phyloP scores from a whole-genome alignment of 805 yeast genomes.

The Ogataea chonburiensis region DNA sequence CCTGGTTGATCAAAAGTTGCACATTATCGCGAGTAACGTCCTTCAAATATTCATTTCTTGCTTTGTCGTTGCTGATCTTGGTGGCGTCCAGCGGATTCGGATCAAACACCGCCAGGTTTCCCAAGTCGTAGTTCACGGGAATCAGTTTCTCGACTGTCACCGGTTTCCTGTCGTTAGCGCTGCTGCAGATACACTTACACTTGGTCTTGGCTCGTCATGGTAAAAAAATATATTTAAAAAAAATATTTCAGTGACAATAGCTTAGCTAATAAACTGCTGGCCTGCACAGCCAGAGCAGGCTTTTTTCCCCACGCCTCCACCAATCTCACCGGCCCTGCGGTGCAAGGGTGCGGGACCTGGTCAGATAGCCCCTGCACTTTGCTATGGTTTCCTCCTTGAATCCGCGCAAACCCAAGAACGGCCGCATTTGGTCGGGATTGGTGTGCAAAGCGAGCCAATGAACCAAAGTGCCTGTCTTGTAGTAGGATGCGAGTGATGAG shows the following conservation, averaged over 20 bases:
- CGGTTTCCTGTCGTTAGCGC: slow-evolving; percentile 45
- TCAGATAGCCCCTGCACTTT: slow-evolving; percentile 9
- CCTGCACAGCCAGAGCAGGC: too few species aligned
- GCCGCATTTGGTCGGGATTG: slow-evolving; percentile 5
- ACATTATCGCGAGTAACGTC: slow-evolving; percentile 84
- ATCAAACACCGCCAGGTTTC: slow-evolving; percentile 88
- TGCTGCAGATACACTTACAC: slow-evolving; percentile 16
- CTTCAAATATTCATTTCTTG: slow-evolving; percentile 63
- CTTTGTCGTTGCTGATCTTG: slow-evolving; percentile 50
- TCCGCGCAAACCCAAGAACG: slow-evolving; percentile 18
- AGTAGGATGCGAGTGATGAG: slow-evolving; percentile 8
- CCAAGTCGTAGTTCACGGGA: slow-evolving; percentile 86
- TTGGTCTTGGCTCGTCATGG: slow-evolving; percentile 18
- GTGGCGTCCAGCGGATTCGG: slow-evolving; percentile 76
- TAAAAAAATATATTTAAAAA: slow-evolving; percentile 1
- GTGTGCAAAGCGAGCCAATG: slow-evolving; percentile 14
- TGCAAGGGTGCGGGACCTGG: not conserved
- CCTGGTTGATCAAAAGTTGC: slow-evolving; percentile 86
- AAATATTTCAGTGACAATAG: too few species aligned
- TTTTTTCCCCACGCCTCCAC: too few species aligned
- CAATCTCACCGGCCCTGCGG: too few species aligned
- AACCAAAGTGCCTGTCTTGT: slow-evolving; percentile 14
- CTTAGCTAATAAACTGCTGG: not conserved
- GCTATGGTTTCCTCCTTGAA: slow-evolving; percentile 9
- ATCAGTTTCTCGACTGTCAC: slow-evolving; percentile 89